Percentiles rank a stretch among this genome's conserved stretches.
Evolutionary conservation across 768 basidiomycete species (phyloP).

Genomic region (Tulasnella sp.): DNA sequence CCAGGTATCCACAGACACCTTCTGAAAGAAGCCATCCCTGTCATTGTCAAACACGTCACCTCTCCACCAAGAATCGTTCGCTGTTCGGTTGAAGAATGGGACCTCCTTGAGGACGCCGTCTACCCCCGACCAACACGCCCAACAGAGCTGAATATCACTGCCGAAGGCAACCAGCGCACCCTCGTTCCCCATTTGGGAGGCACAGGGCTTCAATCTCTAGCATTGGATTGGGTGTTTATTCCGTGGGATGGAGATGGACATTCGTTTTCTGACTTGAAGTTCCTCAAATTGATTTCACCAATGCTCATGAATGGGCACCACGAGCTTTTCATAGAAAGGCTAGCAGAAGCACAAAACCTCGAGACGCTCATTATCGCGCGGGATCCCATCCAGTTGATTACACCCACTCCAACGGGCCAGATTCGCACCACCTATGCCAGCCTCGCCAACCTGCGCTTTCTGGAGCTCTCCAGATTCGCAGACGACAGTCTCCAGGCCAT

Average conservation of each 20-base stretch:
- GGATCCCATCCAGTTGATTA: not conserved
- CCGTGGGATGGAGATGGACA: not conserved
- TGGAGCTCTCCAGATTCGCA: not conserved
- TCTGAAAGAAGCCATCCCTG: not conserved
- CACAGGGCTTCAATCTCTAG: not conserved
- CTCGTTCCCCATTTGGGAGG: not conserved
- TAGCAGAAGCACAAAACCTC: not conserved
- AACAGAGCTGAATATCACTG: not conserved
- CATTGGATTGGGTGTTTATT: not conserved
- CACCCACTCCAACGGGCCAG: not conserved
- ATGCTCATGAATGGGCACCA: not conserved
- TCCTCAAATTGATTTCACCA: not conserved
- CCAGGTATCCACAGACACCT: not conserved
- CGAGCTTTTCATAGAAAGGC: not conserved
- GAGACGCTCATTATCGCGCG: not conserved
- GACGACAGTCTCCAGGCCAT: not conserved
- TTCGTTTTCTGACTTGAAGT: not conserved
- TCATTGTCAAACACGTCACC: not conserved
- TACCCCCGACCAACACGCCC: not conserved
- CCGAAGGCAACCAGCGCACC: not conserved
- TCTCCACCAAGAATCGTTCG: constrained; percentile 14
- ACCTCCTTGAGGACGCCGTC: not conserved
- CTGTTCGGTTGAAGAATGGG: not conserved
- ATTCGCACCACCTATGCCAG: not conserved
- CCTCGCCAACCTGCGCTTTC: not conserved